Evolutionary conservation across 306 rosid species (phyloP), one percentile per base, ranked within the genome.

Genomic region (Pueraria montana): DNA sequence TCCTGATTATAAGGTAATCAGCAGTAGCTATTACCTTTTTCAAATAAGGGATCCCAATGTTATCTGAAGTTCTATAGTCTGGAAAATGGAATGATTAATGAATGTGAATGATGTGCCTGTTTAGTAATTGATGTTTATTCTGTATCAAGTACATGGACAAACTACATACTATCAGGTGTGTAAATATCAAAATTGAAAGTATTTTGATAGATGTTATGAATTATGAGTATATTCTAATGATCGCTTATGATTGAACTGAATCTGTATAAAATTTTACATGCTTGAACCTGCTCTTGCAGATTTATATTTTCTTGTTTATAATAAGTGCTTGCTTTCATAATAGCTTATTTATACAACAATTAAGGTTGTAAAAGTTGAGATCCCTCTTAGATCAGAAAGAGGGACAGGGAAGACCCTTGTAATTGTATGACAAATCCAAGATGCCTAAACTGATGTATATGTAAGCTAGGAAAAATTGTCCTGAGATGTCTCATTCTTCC

Each of bases 1-100:
- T 94, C 74, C 68, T 94, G 89, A 88, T 92, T 73, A 92, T 92
- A 91, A 92, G 97, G 98, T 92, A 86, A 85, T 23, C 16, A 53
- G 34, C 26, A 20, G 12, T 23, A 20, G 72, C 64, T 24, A 26
- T 38, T 1, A 10, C 11, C 34, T 4, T 69, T 74, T 16, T 34
- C 50, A 4, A 20, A 61, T 27, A 40, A 18, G 18, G 26, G 43
- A 10, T 76, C 79, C 36, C 34, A 1, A 13, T 63, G 27, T 11
- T 20, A 11, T 49, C 40, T 72, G 26, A 66, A n/a, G 26, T 13
- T 34, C 16, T 64, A 16, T 53, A 8, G 45, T 46, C 49, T 68
- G 45, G 14, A 49, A 62, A 53, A 72, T 18, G 24, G 21, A 40
- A 64, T 2, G 32, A 34, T 64, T 4, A 36, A 30, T 32, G 71